phyloP scores from a whole-genome alignment of 116 monocot species.

The Trichopus zeylanicus region DNA sequence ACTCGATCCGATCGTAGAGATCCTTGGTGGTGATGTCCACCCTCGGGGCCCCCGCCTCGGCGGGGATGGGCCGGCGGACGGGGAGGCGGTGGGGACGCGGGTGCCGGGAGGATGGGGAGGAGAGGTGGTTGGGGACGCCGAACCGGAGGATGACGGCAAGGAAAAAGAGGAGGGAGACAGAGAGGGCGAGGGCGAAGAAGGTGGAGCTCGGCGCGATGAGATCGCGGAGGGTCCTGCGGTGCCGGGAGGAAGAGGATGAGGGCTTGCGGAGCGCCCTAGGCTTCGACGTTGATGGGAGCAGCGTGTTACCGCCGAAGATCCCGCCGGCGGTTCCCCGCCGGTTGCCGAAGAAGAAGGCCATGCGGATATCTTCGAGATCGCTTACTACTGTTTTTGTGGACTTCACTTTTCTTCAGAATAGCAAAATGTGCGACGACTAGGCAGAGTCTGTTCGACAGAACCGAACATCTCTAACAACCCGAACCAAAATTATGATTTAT shows the following conservation, averaged over 20 bases:
- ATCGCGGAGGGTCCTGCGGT: constrained; percentile 14
- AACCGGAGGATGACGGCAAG: constrained; percentile 44
- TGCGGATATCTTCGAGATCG: constrained; percentile 3
- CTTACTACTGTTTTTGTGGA: too few relatives aligned
- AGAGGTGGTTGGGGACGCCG: constrained; percentile 42
- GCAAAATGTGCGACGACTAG: too few relatives aligned
- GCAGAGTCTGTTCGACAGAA: too few relatives aligned
- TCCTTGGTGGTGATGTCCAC: constrained; percentile 96
- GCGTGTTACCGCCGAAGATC: constrained; percentile 10
- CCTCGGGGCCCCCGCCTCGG: constrained; percentile 13
- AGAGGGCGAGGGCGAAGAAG: constrained; percentile 40
- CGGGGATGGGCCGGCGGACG: constrained; percentile 9
- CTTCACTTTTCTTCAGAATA: too few relatives aligned
- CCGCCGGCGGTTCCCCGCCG: constrained; percentile 48
- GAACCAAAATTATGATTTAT: too few relatives aligned
- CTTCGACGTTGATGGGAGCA: constrained; percentile 30
- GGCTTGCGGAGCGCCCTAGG: constrained; percentile 20
- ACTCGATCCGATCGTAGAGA: constrained; percentile 89
- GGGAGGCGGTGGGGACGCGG: constrained; percentile 9
- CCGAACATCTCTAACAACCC: too few relatives aligned
- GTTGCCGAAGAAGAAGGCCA: constrained; percentile 64
- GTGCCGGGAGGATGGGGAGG: constrained; percentile 9
- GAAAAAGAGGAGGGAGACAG: constrained; percentile 45
- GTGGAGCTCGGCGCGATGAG: constrained; percentile 17
- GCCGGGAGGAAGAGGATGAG: constrained; percentile 18